phyloP scores from a whole-genome alignment of 768 basidiomycete species.

The Trichaptum fuscoviolaceum region DNA sequence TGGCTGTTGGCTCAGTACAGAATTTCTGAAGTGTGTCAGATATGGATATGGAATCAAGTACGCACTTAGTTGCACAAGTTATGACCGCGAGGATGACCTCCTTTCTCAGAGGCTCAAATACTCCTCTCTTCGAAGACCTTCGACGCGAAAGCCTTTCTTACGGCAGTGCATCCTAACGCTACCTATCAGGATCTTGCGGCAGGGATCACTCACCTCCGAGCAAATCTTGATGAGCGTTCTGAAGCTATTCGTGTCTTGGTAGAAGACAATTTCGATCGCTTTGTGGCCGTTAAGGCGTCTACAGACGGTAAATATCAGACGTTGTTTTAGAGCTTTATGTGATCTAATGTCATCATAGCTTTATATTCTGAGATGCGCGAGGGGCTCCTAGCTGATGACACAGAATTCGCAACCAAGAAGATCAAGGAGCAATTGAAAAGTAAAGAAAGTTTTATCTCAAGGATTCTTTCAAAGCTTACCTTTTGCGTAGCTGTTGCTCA shows the following conservation, averaged over 20 bases:
- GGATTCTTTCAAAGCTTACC: constrained; percentile 1
- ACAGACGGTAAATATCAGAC: constrained; percentile 66
- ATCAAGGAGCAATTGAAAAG: constrained; percentile 83
- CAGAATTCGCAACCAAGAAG: constrained; percentile 79
- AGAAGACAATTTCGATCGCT: constrained; percentile 96
- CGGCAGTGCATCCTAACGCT: constrained; percentile 88
- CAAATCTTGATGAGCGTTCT: constrained; percentile 84
- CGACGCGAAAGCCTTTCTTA: constrained; percentile 91
- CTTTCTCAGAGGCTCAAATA: constrained; percentile 62
- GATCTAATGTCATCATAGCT: constrained; percentile 40
- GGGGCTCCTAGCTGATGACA: constrained; percentile 67
- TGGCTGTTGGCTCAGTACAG: constrained; percentile 10
- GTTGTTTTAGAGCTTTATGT: background rate
- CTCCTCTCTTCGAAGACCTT: constrained; percentile 91
- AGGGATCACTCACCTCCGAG: constrained; percentile 68
- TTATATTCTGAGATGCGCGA: constrained; percentile 92
- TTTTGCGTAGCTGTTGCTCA: constrained; percentile 66
- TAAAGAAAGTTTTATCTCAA: constrained; percentile 28
- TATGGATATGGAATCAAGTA: constrained; percentile 77
- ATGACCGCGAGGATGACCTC: constrained; percentile 12
- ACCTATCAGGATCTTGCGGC: constrained; percentile 85
- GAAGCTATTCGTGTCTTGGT: constrained; percentile 94
- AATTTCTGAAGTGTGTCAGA: constrained; percentile 44
- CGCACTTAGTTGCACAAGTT: constrained; percentile 24
- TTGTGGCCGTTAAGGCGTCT: constrained; percentile 94